These are phyloP conservation scores for Rhododendron griersonianum DNA, from an alignment of 148 eudicot genomes.

Conservation along the genomic window DNA sequence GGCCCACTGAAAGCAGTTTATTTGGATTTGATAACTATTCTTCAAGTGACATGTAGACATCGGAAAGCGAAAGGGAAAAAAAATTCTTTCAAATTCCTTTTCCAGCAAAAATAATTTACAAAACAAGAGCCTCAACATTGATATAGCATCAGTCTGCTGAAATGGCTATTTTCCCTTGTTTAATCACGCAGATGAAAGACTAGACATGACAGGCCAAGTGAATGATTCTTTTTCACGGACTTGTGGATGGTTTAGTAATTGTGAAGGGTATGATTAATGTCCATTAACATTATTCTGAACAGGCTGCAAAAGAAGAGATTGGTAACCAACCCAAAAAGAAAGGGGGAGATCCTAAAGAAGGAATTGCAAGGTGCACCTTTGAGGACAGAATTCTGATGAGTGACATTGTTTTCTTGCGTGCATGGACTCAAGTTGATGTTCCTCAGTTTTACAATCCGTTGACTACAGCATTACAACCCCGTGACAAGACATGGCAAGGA, in stretches of 20 bases:
- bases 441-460: constrained; percentile 76
- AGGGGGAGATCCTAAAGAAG: constrained; percentile 61
- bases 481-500: constrained; percentile 67
- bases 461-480: constrained; percentile 92
- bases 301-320: constrained; percentile 88
- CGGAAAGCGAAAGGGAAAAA: background rate
- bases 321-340: constrained; percentile 58
- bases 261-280: background rate
- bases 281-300: constrained; percentile 8
- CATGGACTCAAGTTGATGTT: constrained; percentile 91
- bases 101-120: background rate
- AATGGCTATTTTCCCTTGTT: background rate
- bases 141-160: background rate
- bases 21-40: background rate
- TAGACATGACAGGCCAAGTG: background rate
- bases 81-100: background rate
- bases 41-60: background rate
- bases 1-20: background rate
- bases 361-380: constrained; percentile 94
- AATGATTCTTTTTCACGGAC: background rate
- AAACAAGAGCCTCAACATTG: background rate
- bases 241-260: background rate
- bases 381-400: constrained; percentile 96
- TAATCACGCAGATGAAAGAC: background rate
- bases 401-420: constrained; percentile 79